Evolutionary conservation across 1,284 basidiomycete species (phyloP).

Genomic region (Inonotus hispidus): DNA sequence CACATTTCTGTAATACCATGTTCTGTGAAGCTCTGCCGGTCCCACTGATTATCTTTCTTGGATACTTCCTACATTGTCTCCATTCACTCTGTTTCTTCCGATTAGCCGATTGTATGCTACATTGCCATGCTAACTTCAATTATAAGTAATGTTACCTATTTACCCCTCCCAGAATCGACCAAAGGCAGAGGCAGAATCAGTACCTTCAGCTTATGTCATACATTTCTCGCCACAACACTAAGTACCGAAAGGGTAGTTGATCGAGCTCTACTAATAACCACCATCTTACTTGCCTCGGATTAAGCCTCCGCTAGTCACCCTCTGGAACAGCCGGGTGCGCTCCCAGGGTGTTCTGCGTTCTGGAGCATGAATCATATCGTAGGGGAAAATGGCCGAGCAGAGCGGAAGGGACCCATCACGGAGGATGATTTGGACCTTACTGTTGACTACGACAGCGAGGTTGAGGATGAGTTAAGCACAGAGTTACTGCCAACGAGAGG

Average conservation of each 20-base stretch:
- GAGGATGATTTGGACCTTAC: conserved; percentile 15
- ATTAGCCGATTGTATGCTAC: background rate
- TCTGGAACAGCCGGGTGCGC: no score
- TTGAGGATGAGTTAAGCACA: conserved; percentile 13
- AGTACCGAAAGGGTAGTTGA: background rate
- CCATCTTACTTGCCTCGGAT: background rate
- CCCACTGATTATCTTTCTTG: background rate
- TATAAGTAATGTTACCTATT: background rate
- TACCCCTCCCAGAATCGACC: no score
- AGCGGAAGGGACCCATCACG: background rate
- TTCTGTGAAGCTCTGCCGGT: no score
- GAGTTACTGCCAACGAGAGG: background rate
- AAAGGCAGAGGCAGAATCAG: no score
- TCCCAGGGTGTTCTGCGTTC: no score
- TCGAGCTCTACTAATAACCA: background rate
- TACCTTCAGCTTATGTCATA: background rate
- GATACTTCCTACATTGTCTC: background rate
- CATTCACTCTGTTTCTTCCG: background rate
- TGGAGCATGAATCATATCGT: no score
- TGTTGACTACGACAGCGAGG: conserved; percentile 17
- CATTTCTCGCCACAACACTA: background rate
- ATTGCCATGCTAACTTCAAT: background rate
- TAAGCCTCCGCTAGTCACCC: no score
- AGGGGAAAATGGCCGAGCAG: background rate
- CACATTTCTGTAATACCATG: background rate